Evolutionary conservation across 192 early-diverging fungal species (phyloP), one percentile per base, ranked within the genome.

Genomic region (Linnemannia elongata): DNA sequence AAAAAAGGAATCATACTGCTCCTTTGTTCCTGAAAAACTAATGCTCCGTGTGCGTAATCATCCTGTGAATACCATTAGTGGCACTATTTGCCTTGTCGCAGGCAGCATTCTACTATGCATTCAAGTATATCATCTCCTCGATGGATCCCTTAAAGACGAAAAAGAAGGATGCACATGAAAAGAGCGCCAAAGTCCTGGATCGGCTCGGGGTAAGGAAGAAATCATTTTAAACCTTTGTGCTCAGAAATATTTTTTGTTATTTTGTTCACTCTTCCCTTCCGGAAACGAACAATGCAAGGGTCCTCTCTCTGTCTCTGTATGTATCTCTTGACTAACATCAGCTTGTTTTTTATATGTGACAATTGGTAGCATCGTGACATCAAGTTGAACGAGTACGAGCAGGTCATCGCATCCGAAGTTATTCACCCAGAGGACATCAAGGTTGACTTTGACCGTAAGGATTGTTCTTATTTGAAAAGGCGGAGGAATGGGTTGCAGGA

Each of bases 401-500:
- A 95, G 83, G 94, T 97, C 27, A 99, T 99, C 80, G 96, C 97
- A 72, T 84, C 95, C 71, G 99, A 99, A 88, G 96, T 99, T 10
- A 96, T 99, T 68, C 94, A 96, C 79, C 94, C 97, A 30, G 96
- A 98, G 57, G 98, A 99, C 76, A 97, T 99, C 74, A 76, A 90
- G 24, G 95, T 98, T 44, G 88, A 90, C 45, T 99, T 99, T 89
- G 90, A 89, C 24, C 96, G 95, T 96, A 89, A 75, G 89, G 55
- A 36, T 27, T 66, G 1, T 24, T 60, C 30, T 76, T 38, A 8
- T 27, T 66, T n/a, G 8, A 12, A 24, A 30, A 30, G 27, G 30
- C n/a, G 30, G 15, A 35, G 60, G 60, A 66, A 66, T 66, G 60
- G n/a, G 55, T 57, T 57, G 49, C 8, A 27, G 30, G 27, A 66